Conservation (phyloP, 192 early-diverging fungal species). For the Coemansia furcata region DNA sequence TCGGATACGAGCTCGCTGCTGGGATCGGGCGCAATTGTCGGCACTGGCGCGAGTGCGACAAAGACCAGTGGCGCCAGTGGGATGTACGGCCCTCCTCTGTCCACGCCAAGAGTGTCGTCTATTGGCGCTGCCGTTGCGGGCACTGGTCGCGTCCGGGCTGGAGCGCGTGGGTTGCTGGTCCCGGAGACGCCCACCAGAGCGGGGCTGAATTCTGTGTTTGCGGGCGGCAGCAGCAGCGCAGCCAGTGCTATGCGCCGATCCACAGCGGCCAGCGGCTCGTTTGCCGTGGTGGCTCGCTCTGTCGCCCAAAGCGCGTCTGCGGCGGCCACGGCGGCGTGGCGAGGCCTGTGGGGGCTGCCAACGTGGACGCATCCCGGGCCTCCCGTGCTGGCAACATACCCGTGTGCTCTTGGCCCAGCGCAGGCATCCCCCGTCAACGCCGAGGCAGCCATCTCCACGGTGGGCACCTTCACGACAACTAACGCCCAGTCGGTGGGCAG, state of each 20-base stretch:
- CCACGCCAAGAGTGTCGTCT: conserved; percentile 19
- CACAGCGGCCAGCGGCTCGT: conserved; percentile 8
- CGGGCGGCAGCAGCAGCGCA: not conserved
- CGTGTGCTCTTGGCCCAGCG: conserved; percentile 41
- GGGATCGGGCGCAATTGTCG: not conserved
- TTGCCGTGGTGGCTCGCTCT: conserved; percentile 6
- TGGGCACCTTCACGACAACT: conserved; percentile 34
- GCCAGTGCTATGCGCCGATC: conserved; percentile 9
- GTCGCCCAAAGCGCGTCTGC: conserved; percentile 28
- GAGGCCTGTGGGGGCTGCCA: conserved; percentile 52
- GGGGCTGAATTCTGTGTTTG: conserved; percentile 6
- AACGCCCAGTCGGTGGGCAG: conserved; percentile 37
- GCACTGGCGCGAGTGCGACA: not conserved
- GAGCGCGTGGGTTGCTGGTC: conserved; percentile 41
- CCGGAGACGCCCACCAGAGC: conserved; percentile 39
- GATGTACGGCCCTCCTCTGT: not conserved
- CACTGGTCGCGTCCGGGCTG: conserved; percentile 29
- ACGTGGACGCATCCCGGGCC: conserved; percentile 51
- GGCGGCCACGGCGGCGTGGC: conserved; percentile 37
- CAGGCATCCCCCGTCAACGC: conserved; percentile 25
- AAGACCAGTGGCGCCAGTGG: not conserved
- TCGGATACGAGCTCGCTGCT: conserved; percentile 20
- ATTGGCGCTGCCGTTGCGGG: conserved; percentile 35
- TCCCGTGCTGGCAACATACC: conserved; percentile 48
- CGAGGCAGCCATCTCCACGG: conserved; percentile 29